A percentile compares a stretch with the other conserved stretches of the same genome.
These are phyloP conservation scores for Aspergillus oerlinghausenensis DNA, from an alignment of 2,329 filamentous ascomycete species.

Conservation along the genomic window DNA sequence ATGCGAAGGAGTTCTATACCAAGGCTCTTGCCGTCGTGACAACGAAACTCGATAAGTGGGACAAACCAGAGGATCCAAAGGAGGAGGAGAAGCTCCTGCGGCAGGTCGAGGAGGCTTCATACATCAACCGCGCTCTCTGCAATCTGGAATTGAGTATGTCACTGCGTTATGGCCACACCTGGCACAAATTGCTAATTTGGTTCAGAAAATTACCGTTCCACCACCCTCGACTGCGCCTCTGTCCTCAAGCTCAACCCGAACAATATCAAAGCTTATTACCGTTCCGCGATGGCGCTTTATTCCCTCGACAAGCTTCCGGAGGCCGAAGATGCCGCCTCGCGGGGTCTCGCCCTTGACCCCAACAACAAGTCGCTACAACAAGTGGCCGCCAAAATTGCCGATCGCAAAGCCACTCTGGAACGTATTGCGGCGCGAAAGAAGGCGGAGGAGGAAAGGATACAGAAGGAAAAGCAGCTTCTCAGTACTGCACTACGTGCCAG, in stretches of 20 bases:
- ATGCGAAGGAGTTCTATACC: slow-evolving; percentile 87
- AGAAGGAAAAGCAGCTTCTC: slow-evolving; percentile 58
- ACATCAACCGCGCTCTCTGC: slow-evolving; percentile 84
- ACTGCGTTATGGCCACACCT: neutral
- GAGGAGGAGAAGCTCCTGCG: slow-evolving; percentile 61
- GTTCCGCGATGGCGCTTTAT: slow-evolving; percentile 72
- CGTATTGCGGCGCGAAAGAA: slow-evolving; percentile 54
- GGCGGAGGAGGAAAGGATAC: slow-evolving; percentile 42
- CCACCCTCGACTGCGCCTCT: slow-evolving; percentile 76
- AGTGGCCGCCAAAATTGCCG: slow-evolving; percentile 60
- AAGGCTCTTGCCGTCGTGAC: slow-evolving; percentile 75
- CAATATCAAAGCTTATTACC: slow-evolving; percentile 90
- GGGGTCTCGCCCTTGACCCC: slow-evolving; percentile 68
- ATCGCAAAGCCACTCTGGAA: slow-evolving; percentile 53
- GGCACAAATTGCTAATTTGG: slow-evolving; percentile 4
- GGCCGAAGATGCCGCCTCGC: slow-evolving; percentile 71
- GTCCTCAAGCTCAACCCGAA: slow-evolving; percentile 71
- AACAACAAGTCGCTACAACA: slow-evolving; percentile 62
- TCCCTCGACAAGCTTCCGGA: slow-evolving; percentile 73
- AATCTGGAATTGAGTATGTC: slow-evolving; percentile 71
- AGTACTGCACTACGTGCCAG: slow-evolving; percentile 63
- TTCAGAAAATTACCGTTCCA: slow-evolving; percentile 76
- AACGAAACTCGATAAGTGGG: slow-evolving; percentile 54
- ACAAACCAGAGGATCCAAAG: slow-evolving; percentile 48
- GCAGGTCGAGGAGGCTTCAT: slow-evolving; percentile 67